Evolutionary conservation across 2,329 filamentous ascomycete genomes (phyloP).

Genomic region (Phialophora tarda): DNA sequence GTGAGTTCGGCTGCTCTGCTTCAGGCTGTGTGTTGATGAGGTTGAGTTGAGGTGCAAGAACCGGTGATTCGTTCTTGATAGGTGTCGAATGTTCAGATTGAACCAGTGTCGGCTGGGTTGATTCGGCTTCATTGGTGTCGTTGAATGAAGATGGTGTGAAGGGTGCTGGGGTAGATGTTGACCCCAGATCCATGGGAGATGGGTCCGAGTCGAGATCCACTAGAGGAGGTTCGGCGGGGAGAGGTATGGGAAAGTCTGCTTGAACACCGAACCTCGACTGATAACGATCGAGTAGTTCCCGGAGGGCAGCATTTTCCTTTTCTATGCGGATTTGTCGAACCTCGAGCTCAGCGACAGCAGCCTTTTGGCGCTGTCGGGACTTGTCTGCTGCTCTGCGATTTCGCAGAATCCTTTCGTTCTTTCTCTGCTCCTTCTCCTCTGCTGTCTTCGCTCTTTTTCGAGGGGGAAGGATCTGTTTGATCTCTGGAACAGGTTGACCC

Average conservation of each 20-base stretch:
- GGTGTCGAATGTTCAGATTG: conserved; percentile 41
- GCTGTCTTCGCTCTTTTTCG: conserved; percentile 97
- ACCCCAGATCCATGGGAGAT: conserved; percentile 33
- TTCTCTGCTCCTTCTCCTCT: conserved; percentile 97
- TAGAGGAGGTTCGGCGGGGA: conserved; percentile 22
- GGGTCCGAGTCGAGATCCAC: conserved; percentile 42
- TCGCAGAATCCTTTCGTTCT: conserved; percentile 94
- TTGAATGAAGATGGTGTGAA: conserved; percentile 49
- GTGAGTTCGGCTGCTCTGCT: conserved; percentile 48
- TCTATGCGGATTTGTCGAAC: conserved; percentile 69
- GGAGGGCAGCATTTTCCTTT: conserved; percentile 72
- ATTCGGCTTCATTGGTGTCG: conserved; percentile 49
- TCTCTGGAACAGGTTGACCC: conserved; percentile 98
- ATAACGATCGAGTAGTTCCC: conserved; percentile 65
- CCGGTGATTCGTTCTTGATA: conserved; percentile 37
- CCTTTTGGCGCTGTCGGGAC: conserved; percentile 88
- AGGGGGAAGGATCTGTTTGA: conserved; percentile 62
- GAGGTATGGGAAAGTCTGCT: conserved; percentile 30
- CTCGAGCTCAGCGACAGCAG: conserved; percentile 84
- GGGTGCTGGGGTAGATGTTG: conserved; percentile 42
- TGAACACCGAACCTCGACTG: conserved; percentile 52
- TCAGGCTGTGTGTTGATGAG: conserved; percentile 42
- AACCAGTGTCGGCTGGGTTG: conserved; percentile 42
- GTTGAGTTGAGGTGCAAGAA: conserved; percentile 37
- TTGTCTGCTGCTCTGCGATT: conserved; percentile 97